Conservation (phyloP, 2,329 filamentous ascomycete species). For the Claviceps cyperi region DNA sequence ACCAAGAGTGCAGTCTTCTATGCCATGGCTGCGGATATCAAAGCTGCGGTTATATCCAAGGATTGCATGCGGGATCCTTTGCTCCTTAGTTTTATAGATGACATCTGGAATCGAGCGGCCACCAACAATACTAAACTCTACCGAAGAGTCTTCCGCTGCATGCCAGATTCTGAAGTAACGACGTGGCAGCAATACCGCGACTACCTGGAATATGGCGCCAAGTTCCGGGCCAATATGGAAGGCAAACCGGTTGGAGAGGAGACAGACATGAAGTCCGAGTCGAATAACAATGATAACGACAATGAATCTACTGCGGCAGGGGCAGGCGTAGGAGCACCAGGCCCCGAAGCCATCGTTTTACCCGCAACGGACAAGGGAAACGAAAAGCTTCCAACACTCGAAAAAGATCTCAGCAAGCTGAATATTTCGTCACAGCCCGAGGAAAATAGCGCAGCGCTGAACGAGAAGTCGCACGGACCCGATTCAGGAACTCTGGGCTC, state of each 20-base stretch:
- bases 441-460: constrained; percentile 14
- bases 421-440: constrained; percentile 16
- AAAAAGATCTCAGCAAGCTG: constrained; percentile 16
- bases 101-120: constrained; percentile 76
- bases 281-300: constrained; percentile 11
- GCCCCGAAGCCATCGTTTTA: constrained; percentile 24
- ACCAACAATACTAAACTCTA: constrained; percentile 94
- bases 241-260: constrained; percentile 38
- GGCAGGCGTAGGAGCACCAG: constrained; percentile 29
- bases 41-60: constrained; percentile 59
- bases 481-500: constrained; percentile 15
- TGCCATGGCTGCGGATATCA: constrained; percentile 51
- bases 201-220: constrained; percentile 60
- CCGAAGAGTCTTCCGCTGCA: constrained; percentile 85
- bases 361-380: constrained; percentile 16
- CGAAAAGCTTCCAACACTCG: constrained; percentile 12
- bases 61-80: constrained; percentile 93
- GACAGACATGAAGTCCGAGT: constrained; percentile 28
- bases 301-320: constrained; percentile 19
- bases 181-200: constrained; percentile 91
- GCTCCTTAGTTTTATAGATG: constrained; percentile 65
- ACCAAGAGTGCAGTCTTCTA: constrained; percentile 30
- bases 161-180: constrained; percentile 88
- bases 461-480: constrained; percentile 19
- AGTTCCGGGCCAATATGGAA: constrained; percentile 56